These are phyloP conservation scores for Hypomyces perniciosus DNA, from an alignment of 2,329 filamentous ascomycete genomes.

Conservation along the genomic window DNA sequence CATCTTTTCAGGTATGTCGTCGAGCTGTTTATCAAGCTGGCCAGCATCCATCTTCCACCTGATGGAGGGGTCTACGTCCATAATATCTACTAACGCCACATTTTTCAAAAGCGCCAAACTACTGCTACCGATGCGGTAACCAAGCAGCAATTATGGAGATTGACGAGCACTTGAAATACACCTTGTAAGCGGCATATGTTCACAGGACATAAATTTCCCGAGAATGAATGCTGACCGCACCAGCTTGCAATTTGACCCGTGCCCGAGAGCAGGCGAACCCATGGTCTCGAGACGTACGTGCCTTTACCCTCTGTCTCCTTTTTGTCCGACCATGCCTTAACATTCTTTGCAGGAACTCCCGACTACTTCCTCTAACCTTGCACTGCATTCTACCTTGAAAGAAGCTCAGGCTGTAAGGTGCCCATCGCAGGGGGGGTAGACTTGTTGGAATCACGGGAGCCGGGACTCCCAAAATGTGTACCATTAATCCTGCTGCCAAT, in stretches of 20 bases:
- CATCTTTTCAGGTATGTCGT: slow-evolving; percentile 80
- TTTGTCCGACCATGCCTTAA: slow-evolving; percentile 15
- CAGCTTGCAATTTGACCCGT: slow-evolving; percentile 98
- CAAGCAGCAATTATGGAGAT: slow-evolving; percentile 99
- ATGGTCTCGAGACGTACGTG: slow-evolving; percentile 88
- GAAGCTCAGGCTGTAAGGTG: slow-evolving; percentile 19
- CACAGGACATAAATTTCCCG: background rate
- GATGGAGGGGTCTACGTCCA: background rate
- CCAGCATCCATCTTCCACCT: background rate
- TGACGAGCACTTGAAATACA: slow-evolving; percentile 98
- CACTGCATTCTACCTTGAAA: slow-evolving; percentile 14
- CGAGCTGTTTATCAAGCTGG: background rate
- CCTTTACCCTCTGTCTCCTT: background rate
- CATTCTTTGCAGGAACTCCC: slow-evolving; percentile 57
- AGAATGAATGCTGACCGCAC: slow-evolving; percentile 20
- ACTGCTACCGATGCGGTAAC: slow-evolving; percentile 98
- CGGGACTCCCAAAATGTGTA: slow-evolving; percentile 23
- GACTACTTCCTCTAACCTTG: slow-evolving; percentile 90
- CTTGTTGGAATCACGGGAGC: slow-evolving; percentile 16
- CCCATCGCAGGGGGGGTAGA: slow-evolving; percentile 16
- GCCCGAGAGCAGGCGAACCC: slow-evolving; percentile 91
- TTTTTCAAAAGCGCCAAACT: slow-evolving; percentile 62
- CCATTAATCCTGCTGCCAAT: slow-evolving; percentile 21
- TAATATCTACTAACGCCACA: slow-evolving; percentile 16
- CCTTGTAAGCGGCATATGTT: slow-evolving; percentile 60